phyloP scores from a whole-genome alignment of 75 land plant species.

The Cupressus sempervirens region DNA sequence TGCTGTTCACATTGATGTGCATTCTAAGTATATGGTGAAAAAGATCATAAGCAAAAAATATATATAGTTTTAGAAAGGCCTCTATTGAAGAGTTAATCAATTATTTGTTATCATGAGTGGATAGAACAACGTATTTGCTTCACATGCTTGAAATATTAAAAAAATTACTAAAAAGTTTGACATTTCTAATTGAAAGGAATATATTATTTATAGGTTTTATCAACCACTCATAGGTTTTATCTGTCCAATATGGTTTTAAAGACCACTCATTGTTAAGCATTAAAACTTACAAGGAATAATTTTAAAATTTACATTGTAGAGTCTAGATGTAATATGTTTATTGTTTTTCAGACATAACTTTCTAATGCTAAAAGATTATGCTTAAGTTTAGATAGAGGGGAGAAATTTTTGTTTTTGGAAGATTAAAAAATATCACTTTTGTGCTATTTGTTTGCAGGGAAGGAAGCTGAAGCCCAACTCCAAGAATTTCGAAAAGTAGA shows the following conservation, averaged over 20 bases:
- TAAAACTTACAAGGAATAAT: not conserved
- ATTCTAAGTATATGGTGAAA: not conserved
- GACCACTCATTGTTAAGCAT: not conserved
- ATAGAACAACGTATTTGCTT: not conserved
- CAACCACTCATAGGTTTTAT: not conserved
- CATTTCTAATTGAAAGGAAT: not conserved
- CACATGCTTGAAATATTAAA: not conserved
- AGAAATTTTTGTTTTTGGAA: not conserved
- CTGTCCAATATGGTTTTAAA: not conserved
- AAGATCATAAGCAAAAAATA: not conserved
- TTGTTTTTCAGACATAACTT: not conserved
- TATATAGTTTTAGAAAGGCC: not conserved
- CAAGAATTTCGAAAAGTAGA: slow-evolving; percentile 23
- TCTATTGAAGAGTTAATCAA: not conserved
- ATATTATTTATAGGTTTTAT: not conserved
- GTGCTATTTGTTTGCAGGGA: slow-evolving; percentile 10
- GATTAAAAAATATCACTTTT: not conserved
- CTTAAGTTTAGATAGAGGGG: not conserved
- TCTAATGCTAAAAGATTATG: not conserved
- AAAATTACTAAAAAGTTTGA: not conserved
- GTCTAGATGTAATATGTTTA: not conserved
- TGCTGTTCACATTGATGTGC: not conserved
- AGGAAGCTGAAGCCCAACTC: slow-evolving; percentile 26
- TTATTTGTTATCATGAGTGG: not conserved
- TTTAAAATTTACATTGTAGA: not conserved